These are phyloP conservation scores for Monilinia polystroma DNA, from an alignment of 2,329 filamentous ascomycete genomes.

Conservation along the genomic window DNA sequence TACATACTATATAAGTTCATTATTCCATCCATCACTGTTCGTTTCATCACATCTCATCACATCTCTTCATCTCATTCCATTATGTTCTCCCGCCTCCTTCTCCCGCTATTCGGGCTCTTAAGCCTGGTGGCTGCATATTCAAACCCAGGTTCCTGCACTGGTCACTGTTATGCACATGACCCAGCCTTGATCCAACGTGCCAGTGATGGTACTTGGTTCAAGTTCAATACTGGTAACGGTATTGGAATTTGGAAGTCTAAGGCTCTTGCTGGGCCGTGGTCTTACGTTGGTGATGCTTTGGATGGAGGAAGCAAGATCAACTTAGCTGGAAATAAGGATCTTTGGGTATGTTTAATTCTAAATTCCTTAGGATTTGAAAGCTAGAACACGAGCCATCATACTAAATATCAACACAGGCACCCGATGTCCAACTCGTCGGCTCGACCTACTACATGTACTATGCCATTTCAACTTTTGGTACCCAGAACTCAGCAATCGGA, in stretches of 20 bases:
- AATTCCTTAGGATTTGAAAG: background rate
- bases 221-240: conserved; percentile 45
- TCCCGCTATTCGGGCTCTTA: conserved; percentile 17
- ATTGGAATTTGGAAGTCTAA: conserved; percentile 45
- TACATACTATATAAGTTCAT: background rate
- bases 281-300: conserved; percentile 43
- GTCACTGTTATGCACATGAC: conserved; percentile 45
- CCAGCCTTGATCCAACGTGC: conserved; percentile 44
- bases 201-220: conserved; percentile 46
- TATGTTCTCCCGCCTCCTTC: conserved; percentile 8
- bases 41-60: background rate
- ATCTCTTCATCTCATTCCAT: background rate
- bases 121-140: conserved; percentile 35
- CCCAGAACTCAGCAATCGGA: conserved; percentile 55
- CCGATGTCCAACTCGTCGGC: conserved; percentile 59
- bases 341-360: conserved; percentile 42
- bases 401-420: conserved; percentile 49
- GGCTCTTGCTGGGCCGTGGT: conserved; percentile 45
- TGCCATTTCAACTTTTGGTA: conserved; percentile 54
- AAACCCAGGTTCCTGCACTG: conserved; percentile 44
- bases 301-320: conserved; percentile 42
- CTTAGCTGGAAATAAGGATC: conserved; percentile 41
- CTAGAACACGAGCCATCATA: background rate
- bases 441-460: conserved; percentile 63
- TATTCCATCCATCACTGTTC: background rate